Percentiles rank a stretch among this genome's conserved stretches.
Evolutionary conservation across 805 yeast genomes (phyloP).

Genomic region (Henningerozyma blattae): DNA sequence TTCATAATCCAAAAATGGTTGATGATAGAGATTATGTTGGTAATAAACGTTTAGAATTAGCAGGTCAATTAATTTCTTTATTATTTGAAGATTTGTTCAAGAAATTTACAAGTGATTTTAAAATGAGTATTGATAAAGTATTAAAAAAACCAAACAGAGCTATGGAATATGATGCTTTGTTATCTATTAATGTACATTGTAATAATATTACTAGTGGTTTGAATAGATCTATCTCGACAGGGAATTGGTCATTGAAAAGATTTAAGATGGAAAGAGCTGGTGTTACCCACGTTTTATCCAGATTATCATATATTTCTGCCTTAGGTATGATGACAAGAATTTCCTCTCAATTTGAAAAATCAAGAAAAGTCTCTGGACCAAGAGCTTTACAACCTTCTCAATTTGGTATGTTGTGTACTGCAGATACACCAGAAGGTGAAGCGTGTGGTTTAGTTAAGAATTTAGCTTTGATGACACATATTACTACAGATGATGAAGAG

Average conservation of each 20-base stretch:
- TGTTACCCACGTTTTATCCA: conserved; percentile 89
- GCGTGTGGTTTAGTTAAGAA: conserved; percentile 98
- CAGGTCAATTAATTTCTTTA: conserved; percentile 93
- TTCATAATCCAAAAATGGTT: conserved; percentile 89
- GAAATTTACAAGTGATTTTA: conserved; percentile 89
- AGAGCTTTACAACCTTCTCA: conserved; percentile 98
- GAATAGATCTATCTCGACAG: conserved; percentile 94
- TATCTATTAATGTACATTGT: conserved; percentile 82
- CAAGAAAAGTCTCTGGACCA: conserved; percentile 96
- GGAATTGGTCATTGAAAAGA: conserved; percentile 97
- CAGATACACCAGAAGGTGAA: conserved; percentile 99
- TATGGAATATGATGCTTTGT: conserved; percentile 85
- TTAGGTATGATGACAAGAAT: conserved; percentile 99
- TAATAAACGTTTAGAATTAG: conserved; percentile 90
- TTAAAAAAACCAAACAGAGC: conserved; percentile 90
- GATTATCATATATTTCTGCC: conserved; percentile 88
- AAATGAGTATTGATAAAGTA: conserved; percentile 86
- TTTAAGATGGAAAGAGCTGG: conserved; percentile 99
- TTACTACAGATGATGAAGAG: conserved; percentile 96
- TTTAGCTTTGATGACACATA: conserved; percentile 95
- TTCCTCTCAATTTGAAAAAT: conserved; percentile 96
- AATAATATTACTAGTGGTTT: conserved; percentile 89
- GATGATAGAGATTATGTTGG: conserved; percentile 99
- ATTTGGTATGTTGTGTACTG: conserved; percentile 97
- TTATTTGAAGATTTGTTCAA: conserved; percentile 94